A percentile compares a stretch with the other conserved stretches of the same genome.
Conservation (phyloP, 1,284 basidiomycete genomes). For the Austroboletus niveus region DNA sequence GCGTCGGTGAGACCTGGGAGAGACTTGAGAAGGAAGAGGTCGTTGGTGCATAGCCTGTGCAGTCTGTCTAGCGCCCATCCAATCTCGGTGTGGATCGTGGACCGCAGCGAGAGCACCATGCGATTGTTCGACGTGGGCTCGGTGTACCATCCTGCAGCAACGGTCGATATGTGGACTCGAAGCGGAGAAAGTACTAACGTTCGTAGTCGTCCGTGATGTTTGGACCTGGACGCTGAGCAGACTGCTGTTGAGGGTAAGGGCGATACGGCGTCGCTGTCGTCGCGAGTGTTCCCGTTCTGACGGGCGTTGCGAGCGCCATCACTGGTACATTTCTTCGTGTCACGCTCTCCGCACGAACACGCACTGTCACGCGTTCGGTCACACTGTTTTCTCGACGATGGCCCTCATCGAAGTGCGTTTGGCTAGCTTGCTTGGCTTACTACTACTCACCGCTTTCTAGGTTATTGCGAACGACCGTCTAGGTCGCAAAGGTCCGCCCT, state of each 20-base stretch:
- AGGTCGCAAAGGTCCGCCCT: constrained; percentile 82
- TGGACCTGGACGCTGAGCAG: constrained; percentile 33
- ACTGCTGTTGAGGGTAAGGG: constrained; percentile 21
- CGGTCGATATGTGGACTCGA: constrained; percentile 2
- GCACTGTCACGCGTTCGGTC: constrained; percentile 21
- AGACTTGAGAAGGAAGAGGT: constrained; percentile 63
- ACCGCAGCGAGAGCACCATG: constrained; percentile 77
- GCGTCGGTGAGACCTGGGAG: constrained; percentile 77
- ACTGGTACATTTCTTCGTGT: constrained; percentile 2
- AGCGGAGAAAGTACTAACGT: constrained; percentile 42
- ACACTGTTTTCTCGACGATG: constrained; percentile 31
- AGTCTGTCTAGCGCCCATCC: constrained; percentile 81
- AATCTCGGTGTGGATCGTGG: constrained; percentile 71
- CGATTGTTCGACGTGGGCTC: constrained; percentile 71
- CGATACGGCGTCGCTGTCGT: constrained; percentile 22
- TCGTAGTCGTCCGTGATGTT: constrained; percentile 73
- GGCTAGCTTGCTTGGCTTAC: not conserved
- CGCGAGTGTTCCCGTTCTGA: constrained; percentile 19
- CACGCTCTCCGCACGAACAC: constrained; percentile 9
- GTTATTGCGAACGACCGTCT: constrained; percentile 97
- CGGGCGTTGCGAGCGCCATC: constrained; percentile 33
- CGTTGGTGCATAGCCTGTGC: constrained; percentile 71
- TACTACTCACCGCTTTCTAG: constrained; percentile 21
- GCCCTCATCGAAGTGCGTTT: constrained; percentile 54
- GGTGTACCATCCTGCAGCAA: constrained; percentile 70